Percentiles rank a stretch among this genome's conserved stretches.
Evolutionary conservation across 768 basidiomycete species (phyloP).

Genomic region (Tylopilus rubrobrunneus): DNA sequence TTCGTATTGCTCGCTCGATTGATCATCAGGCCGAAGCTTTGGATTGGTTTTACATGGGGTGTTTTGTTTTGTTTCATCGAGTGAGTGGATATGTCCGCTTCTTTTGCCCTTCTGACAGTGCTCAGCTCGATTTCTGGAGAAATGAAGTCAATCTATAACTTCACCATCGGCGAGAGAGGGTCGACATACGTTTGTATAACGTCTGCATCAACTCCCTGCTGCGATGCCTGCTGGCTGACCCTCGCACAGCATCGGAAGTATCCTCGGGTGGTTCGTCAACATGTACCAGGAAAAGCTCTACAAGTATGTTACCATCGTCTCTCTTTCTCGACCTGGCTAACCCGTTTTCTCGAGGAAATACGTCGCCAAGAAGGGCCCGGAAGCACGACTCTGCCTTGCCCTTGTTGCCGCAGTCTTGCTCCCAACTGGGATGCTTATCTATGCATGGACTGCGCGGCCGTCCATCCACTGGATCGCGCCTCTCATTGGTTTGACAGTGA

Average conservation of each 20-base stretch:
- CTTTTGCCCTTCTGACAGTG: constrained; percentile 1
- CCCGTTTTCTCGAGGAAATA: constrained; percentile 25
- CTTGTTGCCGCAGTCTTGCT: constrained; percentile 52
- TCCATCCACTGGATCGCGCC: constrained; percentile 56
- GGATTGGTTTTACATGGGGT: constrained; percentile 76
- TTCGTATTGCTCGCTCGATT: neutral
- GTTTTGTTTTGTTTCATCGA: constrained; percentile 65
- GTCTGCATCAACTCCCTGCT: constrained; percentile 32
- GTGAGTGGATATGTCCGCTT: constrained; percentile 29
- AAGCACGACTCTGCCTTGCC: constrained; percentile 59
- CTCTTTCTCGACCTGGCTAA: neutral
- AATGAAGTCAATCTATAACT: constrained; percentile 54
- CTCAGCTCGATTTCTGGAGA: constrained; percentile 52
- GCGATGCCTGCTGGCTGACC: neutral
- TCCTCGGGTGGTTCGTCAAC: constrained; percentile 44
- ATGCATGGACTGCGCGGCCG: constrained; percentile 61
- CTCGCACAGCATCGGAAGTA: constrained; percentile 47
- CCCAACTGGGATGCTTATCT: constrained; percentile 66
- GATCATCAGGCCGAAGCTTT: constrained; percentile 41
- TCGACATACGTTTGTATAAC: constrained; percentile 54
- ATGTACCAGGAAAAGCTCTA: constrained; percentile 49
- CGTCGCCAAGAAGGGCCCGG: constrained; percentile 36
- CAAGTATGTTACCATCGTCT: constrained; percentile 32
- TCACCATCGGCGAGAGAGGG: constrained; percentile 57
- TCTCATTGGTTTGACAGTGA: constrained; percentile 25